A percentile compares a stretch with the other conserved stretches of the same genome.
These are phyloP conservation scores for Solanum lycopersicoides DNA, from an alignment of 257 asterid species.

Conservation along the genomic window DNA sequence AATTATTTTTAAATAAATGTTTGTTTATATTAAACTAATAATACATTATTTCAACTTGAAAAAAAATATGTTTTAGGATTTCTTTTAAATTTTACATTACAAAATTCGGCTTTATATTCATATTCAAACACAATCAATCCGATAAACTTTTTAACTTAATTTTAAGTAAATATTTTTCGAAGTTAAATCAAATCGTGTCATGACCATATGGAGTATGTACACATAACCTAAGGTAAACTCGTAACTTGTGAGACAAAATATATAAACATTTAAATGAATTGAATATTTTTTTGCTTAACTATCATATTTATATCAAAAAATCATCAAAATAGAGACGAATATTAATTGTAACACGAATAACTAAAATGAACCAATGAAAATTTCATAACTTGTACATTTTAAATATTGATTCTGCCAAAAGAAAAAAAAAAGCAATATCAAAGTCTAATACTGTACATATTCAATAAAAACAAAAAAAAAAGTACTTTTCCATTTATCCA, in stretches of 20 bases:
- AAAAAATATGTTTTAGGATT: neutral
- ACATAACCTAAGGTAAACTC: neutral
- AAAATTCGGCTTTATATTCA: neutral
- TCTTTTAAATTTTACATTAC: neutral
- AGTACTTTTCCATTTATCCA: neutral
- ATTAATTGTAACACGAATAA: neutral
- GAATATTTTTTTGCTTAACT: neutral
- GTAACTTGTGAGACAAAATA: neutral
- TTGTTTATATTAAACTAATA: neutral
- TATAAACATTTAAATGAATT: neutral
- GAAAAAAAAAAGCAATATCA: neutral
- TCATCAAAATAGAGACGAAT: neutral
- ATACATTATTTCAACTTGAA: neutral
- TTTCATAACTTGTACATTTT: neutral
- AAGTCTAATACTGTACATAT: neutral
- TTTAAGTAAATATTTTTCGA: neutral
- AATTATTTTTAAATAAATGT: neutral
- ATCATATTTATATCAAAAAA: neutral
- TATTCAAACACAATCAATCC: neutral
- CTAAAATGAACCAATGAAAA: neutral
- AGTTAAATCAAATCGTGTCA: neutral
- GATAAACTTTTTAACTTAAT: neutral
- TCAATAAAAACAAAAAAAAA: neutral
- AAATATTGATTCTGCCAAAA: neutral
- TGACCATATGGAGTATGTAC: too few relatives aligned